Conservation (phyloP, 1,139 yeast species). For the Candida buenavistaensis region DNA sequence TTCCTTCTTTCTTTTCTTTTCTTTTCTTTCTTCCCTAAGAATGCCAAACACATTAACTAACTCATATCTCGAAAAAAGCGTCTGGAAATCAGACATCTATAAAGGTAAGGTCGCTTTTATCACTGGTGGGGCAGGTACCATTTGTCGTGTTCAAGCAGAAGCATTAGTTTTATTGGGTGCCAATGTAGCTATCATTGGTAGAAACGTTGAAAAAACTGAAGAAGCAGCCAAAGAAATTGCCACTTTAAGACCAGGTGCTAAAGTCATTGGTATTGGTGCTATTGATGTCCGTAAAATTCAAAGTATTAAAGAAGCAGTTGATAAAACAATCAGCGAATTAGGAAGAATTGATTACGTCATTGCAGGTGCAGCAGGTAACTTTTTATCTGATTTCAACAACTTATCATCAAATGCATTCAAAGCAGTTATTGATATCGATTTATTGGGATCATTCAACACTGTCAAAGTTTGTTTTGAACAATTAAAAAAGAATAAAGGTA, state of each 20-base stretch:
- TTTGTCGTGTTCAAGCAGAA: conserved; percentile 87
- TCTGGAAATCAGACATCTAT: conserved; percentile 66
- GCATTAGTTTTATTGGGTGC: conserved; percentile 86
- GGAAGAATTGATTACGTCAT: conserved; percentile 83
- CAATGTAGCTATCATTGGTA: conserved; percentile 81
- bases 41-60: conserved; percentile 25
- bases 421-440: conserved; percentile 82
- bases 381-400: conserved; percentile 75
- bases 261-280: conserved; percentile 69
- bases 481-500: conserved; percentile 67
- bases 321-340: conserved; percentile 59
- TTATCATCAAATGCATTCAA: conserved; percentile 86
- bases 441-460: conserved; percentile 86
- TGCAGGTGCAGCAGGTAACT: conserved; percentile 98
- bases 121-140: conserved; percentile 97
- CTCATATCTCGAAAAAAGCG: conserved; percentile 26
- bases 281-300: conserved; percentile 78
- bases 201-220: conserved; percentile 67
- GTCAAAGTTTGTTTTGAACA: conserved; percentile 78
- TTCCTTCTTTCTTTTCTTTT: neutral
- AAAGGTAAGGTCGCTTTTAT: conserved; percentile 85
- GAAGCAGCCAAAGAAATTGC: conserved; percentile 68
- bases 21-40: neutral
- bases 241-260: conserved; percentile 57
- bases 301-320: conserved; percentile 62